Evolutionary conservation across 2,329 filamentous ascomycete species (phyloP).

Genomic region (Fusarium drepaniforme): DNA sequence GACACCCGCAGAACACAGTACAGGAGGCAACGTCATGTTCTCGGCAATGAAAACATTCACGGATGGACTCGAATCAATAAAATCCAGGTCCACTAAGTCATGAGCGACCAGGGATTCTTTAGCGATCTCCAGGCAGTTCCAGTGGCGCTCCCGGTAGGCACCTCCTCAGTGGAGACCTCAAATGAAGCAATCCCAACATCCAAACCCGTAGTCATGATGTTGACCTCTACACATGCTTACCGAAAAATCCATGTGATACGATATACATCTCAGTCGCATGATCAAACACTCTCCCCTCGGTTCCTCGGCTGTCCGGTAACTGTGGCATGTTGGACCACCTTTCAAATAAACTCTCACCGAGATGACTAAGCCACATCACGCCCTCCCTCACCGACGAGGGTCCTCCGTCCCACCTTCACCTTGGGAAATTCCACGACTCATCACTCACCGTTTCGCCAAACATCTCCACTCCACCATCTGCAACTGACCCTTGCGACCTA

Average conservation of each 20-base stretch:
- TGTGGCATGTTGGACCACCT: neutral
- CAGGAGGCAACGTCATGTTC: neutral
- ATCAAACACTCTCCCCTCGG: neutral
- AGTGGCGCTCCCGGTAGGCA: neutral
- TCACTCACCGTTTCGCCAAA: slow-evolving; percentile 4
- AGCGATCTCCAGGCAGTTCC: neutral
- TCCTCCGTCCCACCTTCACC: slow-evolving; percentile 24
- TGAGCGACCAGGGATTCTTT: neutral
- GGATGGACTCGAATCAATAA: neutral
- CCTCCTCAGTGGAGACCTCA: neutral
- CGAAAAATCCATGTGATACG: neutral
- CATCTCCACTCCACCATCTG: slow-evolving; percentile 21
- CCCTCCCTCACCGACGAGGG: slow-evolving; percentile 23
- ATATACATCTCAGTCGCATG: neutral
- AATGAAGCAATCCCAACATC: neutral
- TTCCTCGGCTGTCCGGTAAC: neutral
- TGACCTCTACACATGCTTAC: neutral
- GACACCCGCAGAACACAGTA: neutral
- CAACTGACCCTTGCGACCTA: slow-evolving; percentile 1
- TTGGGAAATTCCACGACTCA: slow-evolving; percentile 24
- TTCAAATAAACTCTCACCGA: slow-evolving; percentile 5
- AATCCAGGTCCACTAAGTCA: neutral
- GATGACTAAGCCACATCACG: slow-evolving; percentile 30
- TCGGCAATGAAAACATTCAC: neutral
- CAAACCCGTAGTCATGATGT: neutral